Evolutionary conservation across 2,329 filamentous ascomycete species (phyloP), one percentile per base, ranked within the genome.

Genomic region (Beauveria australis): DNA sequence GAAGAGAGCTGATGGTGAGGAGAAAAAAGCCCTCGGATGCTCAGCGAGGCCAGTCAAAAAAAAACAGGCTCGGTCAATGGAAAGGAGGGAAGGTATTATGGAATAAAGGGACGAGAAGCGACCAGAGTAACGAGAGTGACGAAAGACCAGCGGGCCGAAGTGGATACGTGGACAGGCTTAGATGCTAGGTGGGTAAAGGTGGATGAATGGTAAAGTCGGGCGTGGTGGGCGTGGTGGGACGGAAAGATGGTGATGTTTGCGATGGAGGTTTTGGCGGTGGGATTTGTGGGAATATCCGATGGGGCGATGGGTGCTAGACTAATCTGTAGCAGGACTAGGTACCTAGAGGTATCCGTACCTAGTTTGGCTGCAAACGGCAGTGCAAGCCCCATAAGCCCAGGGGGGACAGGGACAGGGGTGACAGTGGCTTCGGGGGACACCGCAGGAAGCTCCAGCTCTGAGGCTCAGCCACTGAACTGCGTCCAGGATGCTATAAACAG

Each of bases 41-140:
- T 41, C 22, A 19, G 37, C 33, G 33, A 37, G 33, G 12, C 22
- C 19, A 24, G 53, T 37, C 6, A 43, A 7, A 37, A 1, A 1
- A 37, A 14, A 14, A 24, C 43, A 43, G 46, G 33, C 55, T 43
- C 28, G 46, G 55, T 18, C 55, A 18, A 40, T 18, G 44, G 46
- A 22, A 22, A 41, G 46, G 44, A 41, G 46, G 19, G 12, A 12
- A 46, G 9, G 7, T 26, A 37, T 12, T 33, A 33, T 48, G 9
- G 53, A 37, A 16, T 18, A 40, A 40, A 37, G 33, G 19, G 54
- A 37, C 44, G 37, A 48, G n/a, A 47, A 33, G 19, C 44, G 43
- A 57, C 46, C 16, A 52, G 37, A 52, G 56, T 59, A 48, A 59
- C 47, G 56, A 59, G 37, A 52, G 56, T 59, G 56, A 59, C 56